Evolutionary conservation across 177 flowering plant species (phyloP).

Genomic region (Vitis hybrid): DNA sequence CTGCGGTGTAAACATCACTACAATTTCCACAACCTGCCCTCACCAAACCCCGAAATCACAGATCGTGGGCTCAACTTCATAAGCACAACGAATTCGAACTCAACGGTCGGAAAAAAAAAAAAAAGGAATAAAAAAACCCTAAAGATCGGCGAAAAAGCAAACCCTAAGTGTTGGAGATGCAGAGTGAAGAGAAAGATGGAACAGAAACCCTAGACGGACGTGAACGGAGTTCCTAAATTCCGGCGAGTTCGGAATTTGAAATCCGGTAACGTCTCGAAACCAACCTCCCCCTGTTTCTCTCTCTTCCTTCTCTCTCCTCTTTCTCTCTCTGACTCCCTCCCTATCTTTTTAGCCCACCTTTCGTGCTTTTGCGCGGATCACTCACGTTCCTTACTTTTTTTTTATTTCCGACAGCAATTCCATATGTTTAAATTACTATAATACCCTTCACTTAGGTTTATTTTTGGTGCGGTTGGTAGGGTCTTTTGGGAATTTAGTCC

Average conservation of each 20-base stretch:
- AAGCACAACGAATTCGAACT: neutral
- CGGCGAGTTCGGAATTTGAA: slow-evolving; percentile 37
- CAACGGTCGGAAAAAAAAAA: neutral
- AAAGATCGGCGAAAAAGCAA: neutral
- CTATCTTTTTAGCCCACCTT: slow-evolving; percentile 18
- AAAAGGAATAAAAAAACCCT: neutral
- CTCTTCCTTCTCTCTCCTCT: slow-evolving; percentile 13
- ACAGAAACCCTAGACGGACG: slow-evolving; percentile 39
- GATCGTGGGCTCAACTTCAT: slow-evolving; percentile 30
- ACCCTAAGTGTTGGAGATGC: neutral
- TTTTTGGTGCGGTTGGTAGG: neutral
- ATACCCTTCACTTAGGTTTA: slow-evolving; percentile 6
- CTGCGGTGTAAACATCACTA: slow-evolving; percentile 41
- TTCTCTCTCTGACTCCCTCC: neutral
- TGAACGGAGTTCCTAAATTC: slow-evolving; percentile 42
- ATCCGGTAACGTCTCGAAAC: slow-evolving; percentile 53
- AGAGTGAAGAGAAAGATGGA: neutral
- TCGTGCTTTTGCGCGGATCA: slow-evolving; percentile 33
- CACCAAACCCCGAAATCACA: neutral
- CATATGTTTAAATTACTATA: neutral
- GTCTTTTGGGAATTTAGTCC: too few species aligned
- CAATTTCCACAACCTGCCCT: slow-evolving; percentile 6
- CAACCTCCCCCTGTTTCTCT: slow-evolving; percentile 11
- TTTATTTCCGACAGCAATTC: slow-evolving; percentile 15
- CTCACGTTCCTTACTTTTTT: slow-evolving; percentile 31